phyloP scores from a whole-genome alignment of 495 filamentous ascomycete species.

The Polyplosphaeria fusca region DNA sequence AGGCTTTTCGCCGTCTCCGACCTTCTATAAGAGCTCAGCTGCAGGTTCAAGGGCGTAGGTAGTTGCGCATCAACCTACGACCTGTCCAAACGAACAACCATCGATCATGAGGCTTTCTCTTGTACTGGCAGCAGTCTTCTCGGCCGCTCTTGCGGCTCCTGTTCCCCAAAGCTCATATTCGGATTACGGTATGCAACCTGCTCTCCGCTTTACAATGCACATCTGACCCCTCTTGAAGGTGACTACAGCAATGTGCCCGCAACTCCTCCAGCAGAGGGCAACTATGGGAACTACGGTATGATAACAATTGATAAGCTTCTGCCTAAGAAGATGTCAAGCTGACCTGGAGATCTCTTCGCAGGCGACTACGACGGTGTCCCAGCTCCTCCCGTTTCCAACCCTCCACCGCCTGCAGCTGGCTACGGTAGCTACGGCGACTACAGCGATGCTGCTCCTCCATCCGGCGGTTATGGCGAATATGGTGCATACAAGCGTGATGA shows the following conservation, averaged over 20 bases:
- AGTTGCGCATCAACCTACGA: neutral
- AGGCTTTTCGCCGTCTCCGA: no score
- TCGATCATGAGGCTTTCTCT: conserved; percentile 9
- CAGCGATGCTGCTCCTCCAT: neutral
- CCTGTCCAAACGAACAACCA: neutral
- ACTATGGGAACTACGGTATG: conserved; percentile 10
- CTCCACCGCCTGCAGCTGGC: neutral
- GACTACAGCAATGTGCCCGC: neutral
- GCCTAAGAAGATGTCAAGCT: neutral
- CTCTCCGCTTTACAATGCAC: neutral
- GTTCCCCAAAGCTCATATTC: neutral
- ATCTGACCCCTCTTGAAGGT: neutral
- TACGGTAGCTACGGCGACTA: conserved; percentile 9
- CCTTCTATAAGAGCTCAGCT: neutral
- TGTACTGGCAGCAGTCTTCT: neutral
- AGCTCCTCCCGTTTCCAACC: neutral
- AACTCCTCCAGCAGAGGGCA: neutral
- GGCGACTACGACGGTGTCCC: conserved; percentile 1
- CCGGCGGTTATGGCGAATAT: conserved; percentile 6
- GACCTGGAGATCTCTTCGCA: neutral
- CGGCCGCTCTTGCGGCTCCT: conserved; percentile 7
- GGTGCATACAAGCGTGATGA: conserved; percentile 20
- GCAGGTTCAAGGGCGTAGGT: neutral
- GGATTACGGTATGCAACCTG: conserved; percentile 8
- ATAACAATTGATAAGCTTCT: neutral